Evolutionary conservation across 2,329 filamentous ascomycete genomes (phyloP), one percentile per base, ranked within the genome.

Genomic region (Aspergillus neoniger): DNA sequence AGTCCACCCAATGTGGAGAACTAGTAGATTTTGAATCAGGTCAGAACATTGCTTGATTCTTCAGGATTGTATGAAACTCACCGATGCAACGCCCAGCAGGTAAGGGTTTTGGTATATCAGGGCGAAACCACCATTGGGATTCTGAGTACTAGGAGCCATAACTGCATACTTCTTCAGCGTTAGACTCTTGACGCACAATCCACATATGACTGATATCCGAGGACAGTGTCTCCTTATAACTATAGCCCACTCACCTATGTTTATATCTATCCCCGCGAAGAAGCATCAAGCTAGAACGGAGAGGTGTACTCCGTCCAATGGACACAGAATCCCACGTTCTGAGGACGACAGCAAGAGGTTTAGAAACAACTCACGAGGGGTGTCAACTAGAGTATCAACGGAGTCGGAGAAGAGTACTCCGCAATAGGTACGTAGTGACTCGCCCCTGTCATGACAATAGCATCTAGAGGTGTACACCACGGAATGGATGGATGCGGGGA

Each of bases 11-110:
- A 67, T 1, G 76, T 78, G 5, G 77, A 74, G 72, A 77, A 77
- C 77, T 76, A 41, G 25, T 2, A 17, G 17, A 36, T 14, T 0
- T 15, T 36, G 32, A 4, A 36, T 58, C 17, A 53, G n/a, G 15
- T 30, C 7, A 15, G 32, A 19, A n/a, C 21, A n/a, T 10, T 17
- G 3, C 3, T n/a, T 30, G 47, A 3, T 12, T 1, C 25, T 30
- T 28, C 14, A 30, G n/a, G 9, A 0, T 5, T 8, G 10, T 36
- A 28, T 49, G 14, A 28, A 17, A 64, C 73, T 58, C 66, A 80
- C 79, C 51, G 75, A 72, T 10, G 79, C 79, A 12, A 81, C 76
- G 4, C 79, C 79, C 47, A 80, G 75, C 9, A 81, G 69, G 62
- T 79, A 81, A 0, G 79, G 79, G 63, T 81, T 81, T 63, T 80